These are phyloP conservation scores for Gigaspora rosea DNA, from an alignment of 192 early-diverging fungal genomes.

Conservation along the genomic window DNA sequence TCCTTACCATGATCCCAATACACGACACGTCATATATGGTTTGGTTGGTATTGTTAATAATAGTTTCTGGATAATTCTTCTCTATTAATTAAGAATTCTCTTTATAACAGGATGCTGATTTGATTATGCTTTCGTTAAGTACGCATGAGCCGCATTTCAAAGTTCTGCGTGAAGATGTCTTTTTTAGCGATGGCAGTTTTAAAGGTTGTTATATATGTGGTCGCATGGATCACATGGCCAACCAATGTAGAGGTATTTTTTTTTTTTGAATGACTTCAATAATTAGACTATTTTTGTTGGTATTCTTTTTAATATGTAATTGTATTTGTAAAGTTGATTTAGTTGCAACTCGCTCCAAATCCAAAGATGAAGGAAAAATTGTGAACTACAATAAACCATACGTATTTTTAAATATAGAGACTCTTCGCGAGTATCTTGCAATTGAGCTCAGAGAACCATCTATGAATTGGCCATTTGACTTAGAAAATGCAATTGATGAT, in stretches of 20 bases:
- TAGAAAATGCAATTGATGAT: slow-evolving; percentile 95
- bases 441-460: slow-evolving; percentile 71
- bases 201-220: no score
- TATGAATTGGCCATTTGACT: slow-evolving; percentile 76
- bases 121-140: slow-evolving; percentile 95
- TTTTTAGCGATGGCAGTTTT: slow-evolving; percentile 62
- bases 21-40: slow-evolving; percentile 90
- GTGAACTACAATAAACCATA: slow-evolving; percentile 61
- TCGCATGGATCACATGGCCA: no score
- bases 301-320: not conserved
- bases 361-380: slow-evolving; percentile 51
- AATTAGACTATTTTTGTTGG: not conserved
- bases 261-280: no score
- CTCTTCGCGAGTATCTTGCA: slow-evolving; percentile 91
- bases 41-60: slow-evolving; percentile 46
- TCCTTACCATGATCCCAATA: slow-evolving; percentile 87
- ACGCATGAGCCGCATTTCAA: slow-evolving; percentile 98
- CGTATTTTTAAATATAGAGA: slow-evolving; percentile 77
- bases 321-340: not conserved
- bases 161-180: slow-evolving; percentile 93
- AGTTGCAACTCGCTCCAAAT: not conserved
- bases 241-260: no score
- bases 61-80: not conserved
- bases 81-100: slow-evolving; percentile 20
- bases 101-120: slow-evolving; percentile 79